A percentile compares a stretch with the other conserved stretches of the same genome.
phyloP scores from a whole-genome alignment of 2,329 filamentous ascomycete species.

The Conoideocrella luteorostrata region DNA sequence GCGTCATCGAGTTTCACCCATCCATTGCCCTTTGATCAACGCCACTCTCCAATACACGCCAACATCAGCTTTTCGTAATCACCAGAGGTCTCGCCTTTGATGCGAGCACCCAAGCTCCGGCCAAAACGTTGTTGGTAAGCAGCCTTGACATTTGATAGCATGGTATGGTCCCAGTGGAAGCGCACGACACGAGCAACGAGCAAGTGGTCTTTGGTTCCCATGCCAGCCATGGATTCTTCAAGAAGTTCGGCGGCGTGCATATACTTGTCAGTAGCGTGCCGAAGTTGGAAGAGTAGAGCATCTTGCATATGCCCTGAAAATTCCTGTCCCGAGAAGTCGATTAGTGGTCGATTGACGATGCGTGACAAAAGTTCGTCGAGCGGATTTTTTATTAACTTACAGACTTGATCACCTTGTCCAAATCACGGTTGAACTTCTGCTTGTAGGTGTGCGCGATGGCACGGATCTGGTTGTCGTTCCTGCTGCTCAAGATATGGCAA shows the following conservation, averaged over 20 bases:
- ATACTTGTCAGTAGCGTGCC: conserved; percentile 69
- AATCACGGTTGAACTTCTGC: conserved; percentile 60
- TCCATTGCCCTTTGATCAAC: conserved; percentile 1
- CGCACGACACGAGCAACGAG: conserved; percentile 73
- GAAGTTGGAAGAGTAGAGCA: conserved; percentile 74
- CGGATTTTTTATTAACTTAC: too few relatives aligned
- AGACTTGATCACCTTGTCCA: conserved; percentile 69
- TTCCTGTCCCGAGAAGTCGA: conserved; percentile 37
- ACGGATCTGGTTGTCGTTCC: conserved; percentile 76
- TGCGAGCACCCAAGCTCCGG: conserved; percentile 59
- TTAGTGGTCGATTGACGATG: too few relatives aligned
- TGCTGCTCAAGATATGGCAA: conserved; percentile 68
- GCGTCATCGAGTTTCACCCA: not conserved
- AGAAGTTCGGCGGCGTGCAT: conserved; percentile 76
- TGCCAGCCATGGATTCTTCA: conserved; percentile 81
- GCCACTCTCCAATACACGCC: conserved; percentile 50
- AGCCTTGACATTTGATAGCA: conserved; percentile 69
- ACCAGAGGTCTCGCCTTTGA: conserved; percentile 78
- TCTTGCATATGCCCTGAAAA: conserved; percentile 92
- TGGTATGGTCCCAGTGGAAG: conserved; percentile 72
- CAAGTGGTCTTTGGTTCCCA: conserved; percentile 79
- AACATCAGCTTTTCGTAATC: conserved; percentile 75
- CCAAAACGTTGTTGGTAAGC: conserved; percentile 70
- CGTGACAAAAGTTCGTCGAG: too few relatives aligned
- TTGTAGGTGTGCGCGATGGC: conserved; percentile 73